Conservation (phyloP, 2,329 filamentous ascomycete species). For the Fusarium chuoi region DNA sequence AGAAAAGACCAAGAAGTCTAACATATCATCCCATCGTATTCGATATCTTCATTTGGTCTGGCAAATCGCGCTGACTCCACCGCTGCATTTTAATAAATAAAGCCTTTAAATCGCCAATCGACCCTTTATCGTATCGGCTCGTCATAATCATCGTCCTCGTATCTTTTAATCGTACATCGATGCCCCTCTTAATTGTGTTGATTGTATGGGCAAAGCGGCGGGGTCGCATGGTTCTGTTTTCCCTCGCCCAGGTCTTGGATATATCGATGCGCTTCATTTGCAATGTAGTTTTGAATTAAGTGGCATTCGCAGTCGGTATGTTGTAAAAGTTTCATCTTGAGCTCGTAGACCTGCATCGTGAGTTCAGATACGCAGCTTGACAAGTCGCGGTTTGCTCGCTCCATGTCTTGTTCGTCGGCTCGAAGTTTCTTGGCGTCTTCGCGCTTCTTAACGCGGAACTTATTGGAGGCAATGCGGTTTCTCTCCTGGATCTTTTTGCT, state of each 20-base stretch:
- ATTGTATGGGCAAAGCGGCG: neutral
- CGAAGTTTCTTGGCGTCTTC: constrained; percentile 28
- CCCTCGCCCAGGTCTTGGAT: neutral
- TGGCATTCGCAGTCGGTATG: constrained; percentile 39
- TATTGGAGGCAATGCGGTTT: constrained; percentile 43
- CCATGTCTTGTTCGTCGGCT: constrained; percentile 27
- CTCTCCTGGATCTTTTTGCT: constrained; percentile 15
- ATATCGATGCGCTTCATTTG: constrained; percentile 29
- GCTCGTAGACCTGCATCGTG: constrained; percentile 30
- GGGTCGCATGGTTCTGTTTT: neutral
- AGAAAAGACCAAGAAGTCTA: neutral
- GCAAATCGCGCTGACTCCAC: neutral
- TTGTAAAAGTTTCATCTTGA: constrained; percentile 40
- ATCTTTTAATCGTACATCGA: neutral
- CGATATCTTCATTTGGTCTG: neutral
- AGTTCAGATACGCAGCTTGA: constrained; percentile 18
- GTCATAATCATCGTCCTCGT: neutral
- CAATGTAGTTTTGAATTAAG: constrained; percentile 40
- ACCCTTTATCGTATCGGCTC: neutral
- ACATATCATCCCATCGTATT: neutral
- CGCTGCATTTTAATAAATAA: neutral
- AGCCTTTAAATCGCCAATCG: too few species aligned
- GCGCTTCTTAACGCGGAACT: constrained; percentile 38
- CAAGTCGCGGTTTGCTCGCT: constrained; percentile 25
- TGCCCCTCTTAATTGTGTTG: neutral